Evolutionary conservation across 305 asterid genomes (phyloP).

Genomic region (Ilex paraguariensis): DNA sequence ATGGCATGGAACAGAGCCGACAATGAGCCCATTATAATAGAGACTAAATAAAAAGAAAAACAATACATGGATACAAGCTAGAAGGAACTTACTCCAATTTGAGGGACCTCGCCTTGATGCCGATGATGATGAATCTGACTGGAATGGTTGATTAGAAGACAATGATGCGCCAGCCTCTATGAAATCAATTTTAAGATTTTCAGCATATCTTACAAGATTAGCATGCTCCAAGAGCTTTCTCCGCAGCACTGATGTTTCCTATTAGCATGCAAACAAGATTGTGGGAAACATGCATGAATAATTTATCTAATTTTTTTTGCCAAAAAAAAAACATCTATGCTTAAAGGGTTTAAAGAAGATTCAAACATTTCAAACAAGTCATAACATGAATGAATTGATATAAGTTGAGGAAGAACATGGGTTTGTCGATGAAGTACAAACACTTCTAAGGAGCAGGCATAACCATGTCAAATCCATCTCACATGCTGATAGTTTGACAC

Average conservation of each 20-base stretch:
- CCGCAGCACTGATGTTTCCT: conserved; percentile 82
- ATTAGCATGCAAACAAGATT: conserved; percentile 7
- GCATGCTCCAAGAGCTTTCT: conserved; percentile 67
- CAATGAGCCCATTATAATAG: background rate
- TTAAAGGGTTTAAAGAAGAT: background rate
- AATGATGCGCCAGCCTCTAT: conserved; percentile 46
- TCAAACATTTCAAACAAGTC: background rate
- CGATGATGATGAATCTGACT: conserved; percentile 66
- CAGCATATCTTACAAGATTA: conserved; percentile 71
- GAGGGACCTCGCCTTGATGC: conserved; percentile 54
- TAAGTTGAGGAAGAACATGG: no score
- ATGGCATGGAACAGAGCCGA: background rate
- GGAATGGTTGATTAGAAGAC: conserved; percentile 35
- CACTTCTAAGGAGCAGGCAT: no score
- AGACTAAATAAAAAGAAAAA: background rate
- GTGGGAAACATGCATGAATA: conserved; percentile 7
- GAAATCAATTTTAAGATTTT: conserved; percentile 52
- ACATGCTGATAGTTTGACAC: no score
- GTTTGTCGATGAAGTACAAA: no score
- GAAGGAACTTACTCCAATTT: conserved; percentile 60
- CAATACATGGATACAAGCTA: background rate
- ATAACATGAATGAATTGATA: no score
- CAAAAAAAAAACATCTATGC: background rate
- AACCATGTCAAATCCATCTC: no score
- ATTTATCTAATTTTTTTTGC: no score